Evolutionary conservation across 345 rosid species (phyloP).

Genomic region (Salix purpurea): DNA sequence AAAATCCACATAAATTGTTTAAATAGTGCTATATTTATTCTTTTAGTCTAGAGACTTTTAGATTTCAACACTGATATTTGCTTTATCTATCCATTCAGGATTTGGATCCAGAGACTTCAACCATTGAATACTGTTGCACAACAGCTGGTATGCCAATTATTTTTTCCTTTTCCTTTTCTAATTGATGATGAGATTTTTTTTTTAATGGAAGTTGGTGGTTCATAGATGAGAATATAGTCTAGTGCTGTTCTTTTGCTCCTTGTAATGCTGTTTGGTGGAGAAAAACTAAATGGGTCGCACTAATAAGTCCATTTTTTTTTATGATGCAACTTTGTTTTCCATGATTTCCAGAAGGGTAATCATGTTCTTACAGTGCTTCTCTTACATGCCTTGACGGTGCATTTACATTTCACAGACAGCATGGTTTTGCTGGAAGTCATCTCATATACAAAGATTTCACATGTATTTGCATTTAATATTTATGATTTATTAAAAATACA

Average conservation of each 20-base stretch:
- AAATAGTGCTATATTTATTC: not conserved
- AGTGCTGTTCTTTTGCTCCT: not conserved
- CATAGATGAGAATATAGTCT: not conserved
- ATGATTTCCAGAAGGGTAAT: not conserved
- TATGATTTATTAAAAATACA: not conserved
- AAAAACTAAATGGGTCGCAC: too few relatives aligned
- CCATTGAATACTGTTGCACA: conserved; percentile 68
- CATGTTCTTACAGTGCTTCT: not conserved
- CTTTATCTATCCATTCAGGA: conserved; percentile 37
- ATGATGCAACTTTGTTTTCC: not conserved
- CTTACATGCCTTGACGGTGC: not conserved
- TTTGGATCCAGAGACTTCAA: conserved; percentile 70
- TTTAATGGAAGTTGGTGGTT: not conserved
- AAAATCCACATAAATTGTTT: not conserved
- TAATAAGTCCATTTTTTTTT: too few relatives aligned
- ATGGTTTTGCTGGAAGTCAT: not conserved
- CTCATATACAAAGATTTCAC: not conserved
- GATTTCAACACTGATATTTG: conserved; percentile 7
- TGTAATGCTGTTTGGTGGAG: too few relatives aligned
- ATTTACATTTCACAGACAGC: not conserved
- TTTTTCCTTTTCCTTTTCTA: not conserved
- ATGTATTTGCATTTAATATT: not conserved
- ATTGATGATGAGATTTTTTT: not conserved
- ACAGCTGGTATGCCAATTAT: conserved; percentile 66
- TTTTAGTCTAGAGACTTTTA: not conserved